Percentiles rank a stretch among this genome's conserved stretches.
Conservation (phyloP, 78 protist genomes). For the Acrasis kona region DNA sequence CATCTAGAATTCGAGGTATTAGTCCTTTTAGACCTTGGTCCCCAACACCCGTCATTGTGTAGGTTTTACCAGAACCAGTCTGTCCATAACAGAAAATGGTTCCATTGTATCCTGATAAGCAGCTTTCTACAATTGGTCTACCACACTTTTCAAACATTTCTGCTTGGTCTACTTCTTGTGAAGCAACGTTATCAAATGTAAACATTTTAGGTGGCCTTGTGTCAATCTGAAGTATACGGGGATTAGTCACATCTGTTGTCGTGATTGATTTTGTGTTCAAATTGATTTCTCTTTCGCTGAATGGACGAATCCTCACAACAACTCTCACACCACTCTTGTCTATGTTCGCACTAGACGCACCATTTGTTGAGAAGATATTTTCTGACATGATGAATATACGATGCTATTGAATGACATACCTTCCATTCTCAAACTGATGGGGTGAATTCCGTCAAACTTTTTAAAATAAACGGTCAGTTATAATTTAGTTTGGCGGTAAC, state of each 20-base stretch:
- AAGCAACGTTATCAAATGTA: neutral
- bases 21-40: neutral
- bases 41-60: constrained; percentile 3
- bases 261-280: neutral
- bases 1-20: neutral
- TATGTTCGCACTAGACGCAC: no score
- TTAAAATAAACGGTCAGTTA: no score
- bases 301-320: neutral
- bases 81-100: constrained; percentile 50
- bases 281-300: neutral
- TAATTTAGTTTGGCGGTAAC: no score
- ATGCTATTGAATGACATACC: no score
- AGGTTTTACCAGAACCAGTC: constrained; percentile 40
- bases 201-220: neutral
- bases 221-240: neutral
- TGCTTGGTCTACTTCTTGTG: neutral
- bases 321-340: neutral
- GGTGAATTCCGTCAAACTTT: no score
- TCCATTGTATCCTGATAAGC: constrained; percentile 34
- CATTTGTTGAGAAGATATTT: no score
- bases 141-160: neutral
- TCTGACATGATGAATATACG: no score
- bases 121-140: neutral
- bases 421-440: no score
- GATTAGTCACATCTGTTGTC: neutral